Percentiles rank a stretch among this genome's conserved stretches.
phyloP scores from a whole-genome alignment of 129 eudicot species.

The Kitagawia praeruptora region DNA sequence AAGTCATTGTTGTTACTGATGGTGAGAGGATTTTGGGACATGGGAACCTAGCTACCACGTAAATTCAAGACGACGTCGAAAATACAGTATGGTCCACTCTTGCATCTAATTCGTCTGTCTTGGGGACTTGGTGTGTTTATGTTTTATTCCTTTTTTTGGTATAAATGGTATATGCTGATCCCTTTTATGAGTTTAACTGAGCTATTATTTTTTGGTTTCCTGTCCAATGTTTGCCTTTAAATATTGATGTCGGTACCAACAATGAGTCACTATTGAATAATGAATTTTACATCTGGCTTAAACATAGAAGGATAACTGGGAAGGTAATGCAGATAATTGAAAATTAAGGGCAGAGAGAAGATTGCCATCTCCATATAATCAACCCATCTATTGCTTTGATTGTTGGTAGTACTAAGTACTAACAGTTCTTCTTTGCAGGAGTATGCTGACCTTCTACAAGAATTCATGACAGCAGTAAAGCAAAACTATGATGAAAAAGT shows the following conservation, averaged over 20 bases:
- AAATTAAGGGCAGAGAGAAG: background rate
- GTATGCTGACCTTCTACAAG: constrained; percentile 63
- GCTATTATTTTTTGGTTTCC: constrained; percentile 3
- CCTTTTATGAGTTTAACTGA: background rate
- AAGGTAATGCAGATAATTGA: constrained; percentile 31
- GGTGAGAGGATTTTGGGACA: constrained; percentile 92
- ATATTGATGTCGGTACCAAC: constrained; percentile 89
- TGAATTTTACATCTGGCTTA: constrained; percentile 84
- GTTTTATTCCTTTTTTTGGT: background rate
- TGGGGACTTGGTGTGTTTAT: background rate
- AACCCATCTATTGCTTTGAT: constrained; percentile 7
- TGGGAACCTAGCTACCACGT: constrained; percentile 71
- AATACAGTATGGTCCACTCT: background rate
- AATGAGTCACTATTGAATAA: constrained; percentile 61
- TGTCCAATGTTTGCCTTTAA: constrained; percentile 71
- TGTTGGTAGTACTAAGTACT: background rate
- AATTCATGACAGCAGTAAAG: constrained; percentile 86
- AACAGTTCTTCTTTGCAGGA: constrained; percentile 35
- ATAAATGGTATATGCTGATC: background rate
- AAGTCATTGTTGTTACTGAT: constrained; percentile 93
- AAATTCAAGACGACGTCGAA: background rate
- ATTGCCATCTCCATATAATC: constrained; percentile 1
- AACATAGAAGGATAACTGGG: constrained; percentile 69
- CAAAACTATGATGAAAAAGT: constrained; percentile 91
- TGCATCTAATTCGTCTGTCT: background rate